Conservation (phyloP, 768 basidiomycete genomes). For the Inosperma sp. region DNA sequence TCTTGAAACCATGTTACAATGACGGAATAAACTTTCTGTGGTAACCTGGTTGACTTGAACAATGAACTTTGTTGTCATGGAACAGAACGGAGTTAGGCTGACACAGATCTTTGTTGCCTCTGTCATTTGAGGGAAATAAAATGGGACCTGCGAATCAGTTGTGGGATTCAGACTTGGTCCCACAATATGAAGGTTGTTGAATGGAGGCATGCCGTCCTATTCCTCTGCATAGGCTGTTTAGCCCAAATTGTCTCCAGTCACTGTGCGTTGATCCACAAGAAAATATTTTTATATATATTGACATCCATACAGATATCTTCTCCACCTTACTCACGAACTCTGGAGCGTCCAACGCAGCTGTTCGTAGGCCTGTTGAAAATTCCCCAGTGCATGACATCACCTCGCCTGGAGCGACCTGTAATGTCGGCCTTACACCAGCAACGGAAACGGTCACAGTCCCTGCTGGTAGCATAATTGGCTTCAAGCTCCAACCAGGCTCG, state of each 20-base stretch:
- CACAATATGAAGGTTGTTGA: no score
- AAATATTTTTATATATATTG: not conserved
- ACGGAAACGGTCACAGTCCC: constrained; percentile 35
- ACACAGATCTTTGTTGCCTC: no score
- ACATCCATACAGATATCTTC: constrained; percentile 26
- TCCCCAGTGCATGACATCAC: constrained; percentile 30
- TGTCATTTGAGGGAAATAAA: no score
- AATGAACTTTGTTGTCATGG: no score
- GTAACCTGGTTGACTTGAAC: no score
- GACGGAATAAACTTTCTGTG: no score
- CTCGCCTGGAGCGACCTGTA: constrained; percentile 33
- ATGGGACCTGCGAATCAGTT: no score
- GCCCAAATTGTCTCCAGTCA: not conserved
- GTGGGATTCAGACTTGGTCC: no score
- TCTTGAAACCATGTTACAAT: no score
- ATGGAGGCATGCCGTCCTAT: no score
- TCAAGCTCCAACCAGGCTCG: constrained; percentile 32
- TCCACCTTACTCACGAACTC: constrained; percentile 29
- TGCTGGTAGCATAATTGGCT: constrained; percentile 38
- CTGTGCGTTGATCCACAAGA: not conserved
- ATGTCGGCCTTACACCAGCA: constrained; percentile 31
- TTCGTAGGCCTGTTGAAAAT: constrained; percentile 33
- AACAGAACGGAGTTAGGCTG: no score
- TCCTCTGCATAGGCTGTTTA: not conserved
- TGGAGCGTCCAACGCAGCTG: constrained; percentile 26